Percentiles rank a stretch among this genome's conserved stretches.
Evolutionary conservation across 257 asterid species (phyloP).

Genomic region (Rhazya stricta): DNA sequence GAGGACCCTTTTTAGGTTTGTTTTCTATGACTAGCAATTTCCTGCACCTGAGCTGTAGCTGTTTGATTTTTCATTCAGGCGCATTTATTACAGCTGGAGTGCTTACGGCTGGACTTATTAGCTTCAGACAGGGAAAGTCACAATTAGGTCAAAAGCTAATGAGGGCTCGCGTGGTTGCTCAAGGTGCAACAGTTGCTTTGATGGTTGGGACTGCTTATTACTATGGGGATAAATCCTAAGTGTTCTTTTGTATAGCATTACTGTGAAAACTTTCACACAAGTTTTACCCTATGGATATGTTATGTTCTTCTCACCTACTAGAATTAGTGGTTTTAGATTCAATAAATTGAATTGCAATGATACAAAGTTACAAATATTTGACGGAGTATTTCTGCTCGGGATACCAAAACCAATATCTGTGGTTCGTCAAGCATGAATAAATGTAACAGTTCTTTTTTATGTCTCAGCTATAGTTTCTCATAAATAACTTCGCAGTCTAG

Average conservation of each 20-base stretch:
- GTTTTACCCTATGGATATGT: neutral
- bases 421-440: neutral
- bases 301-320: neutral
- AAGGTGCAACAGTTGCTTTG: constrained; percentile 92
- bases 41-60: neutral
- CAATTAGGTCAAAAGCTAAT: constrained; percentile 83
- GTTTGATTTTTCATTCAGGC: constrained; percentile 44
- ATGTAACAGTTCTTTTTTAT: neutral
- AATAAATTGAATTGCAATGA: neutral
- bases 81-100: constrained; percentile 93
- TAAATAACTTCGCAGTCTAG: neutral
- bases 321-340: neutral
- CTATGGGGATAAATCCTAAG: constrained; percentile 59
- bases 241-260: neutral
- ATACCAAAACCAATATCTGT: neutral
- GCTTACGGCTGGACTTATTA: constrained; percentile 79
- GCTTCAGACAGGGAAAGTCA: constrained; percentile 84
- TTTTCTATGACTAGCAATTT: too few species aligned
- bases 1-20: neutral
- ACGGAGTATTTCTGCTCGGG: neutral
- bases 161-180: constrained; percentile 98
- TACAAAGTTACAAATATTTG: neutral
- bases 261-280: neutral
- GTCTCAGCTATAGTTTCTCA: neutral
- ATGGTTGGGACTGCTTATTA: constrained; percentile 95